These are phyloP conservation scores for Platismatia glauca DNA, from an alignment of 495 filamentous ascomycete genomes.

Conservation along the genomic window DNA sequence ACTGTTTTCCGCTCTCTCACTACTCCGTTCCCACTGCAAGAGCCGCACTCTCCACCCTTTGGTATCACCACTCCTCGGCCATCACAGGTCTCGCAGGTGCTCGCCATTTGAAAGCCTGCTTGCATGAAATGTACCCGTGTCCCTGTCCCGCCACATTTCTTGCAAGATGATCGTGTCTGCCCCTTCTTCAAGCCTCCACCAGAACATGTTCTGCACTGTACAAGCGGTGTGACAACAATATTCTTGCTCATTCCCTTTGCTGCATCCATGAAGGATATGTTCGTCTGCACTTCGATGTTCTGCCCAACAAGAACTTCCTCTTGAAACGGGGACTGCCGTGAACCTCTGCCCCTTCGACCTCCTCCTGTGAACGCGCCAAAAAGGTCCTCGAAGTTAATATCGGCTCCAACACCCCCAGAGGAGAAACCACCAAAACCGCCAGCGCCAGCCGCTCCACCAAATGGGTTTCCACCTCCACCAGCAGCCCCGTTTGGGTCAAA, in stretches of 20 bases:
- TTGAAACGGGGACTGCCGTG: conserved; percentile 51
- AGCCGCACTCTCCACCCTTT: conserved; percentile 65
- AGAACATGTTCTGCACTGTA: conserved; percentile 68
- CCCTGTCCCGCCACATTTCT: conserved; percentile 75
- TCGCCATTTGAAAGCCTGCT: conserved; percentile 90
- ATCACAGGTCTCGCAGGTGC: conserved; percentile 72
- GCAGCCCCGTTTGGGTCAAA: conserved; percentile 64
- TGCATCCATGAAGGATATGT: conserved; percentile 90
- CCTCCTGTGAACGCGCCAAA: conserved; percentile 79
- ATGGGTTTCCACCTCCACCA: conserved; percentile 43
- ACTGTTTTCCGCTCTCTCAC: conserved; percentile 68
- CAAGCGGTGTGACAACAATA: conserved; percentile 67
- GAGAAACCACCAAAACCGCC: conserved; percentile 41
- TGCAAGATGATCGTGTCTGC: conserved; percentile 60
- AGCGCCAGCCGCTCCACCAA: conserved; percentile 46
- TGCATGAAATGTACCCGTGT: conserved; percentile 79
- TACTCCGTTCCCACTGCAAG: conserved; percentile 72
- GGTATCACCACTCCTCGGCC: conserved; percentile 67
- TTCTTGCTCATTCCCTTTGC: conserved; percentile 78
- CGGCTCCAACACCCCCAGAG: conserved; percentile 55
- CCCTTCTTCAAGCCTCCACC: conserved; percentile 82
- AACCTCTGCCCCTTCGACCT: conserved; percentile 47
- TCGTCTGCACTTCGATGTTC: conserved; percentile 87
- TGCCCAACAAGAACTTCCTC: conserved; percentile 77
- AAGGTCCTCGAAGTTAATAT: conserved; percentile 92